phyloP scores from a whole-genome alignment of 345 rosid genomes.

The Atalantia buxifolia region DNA sequence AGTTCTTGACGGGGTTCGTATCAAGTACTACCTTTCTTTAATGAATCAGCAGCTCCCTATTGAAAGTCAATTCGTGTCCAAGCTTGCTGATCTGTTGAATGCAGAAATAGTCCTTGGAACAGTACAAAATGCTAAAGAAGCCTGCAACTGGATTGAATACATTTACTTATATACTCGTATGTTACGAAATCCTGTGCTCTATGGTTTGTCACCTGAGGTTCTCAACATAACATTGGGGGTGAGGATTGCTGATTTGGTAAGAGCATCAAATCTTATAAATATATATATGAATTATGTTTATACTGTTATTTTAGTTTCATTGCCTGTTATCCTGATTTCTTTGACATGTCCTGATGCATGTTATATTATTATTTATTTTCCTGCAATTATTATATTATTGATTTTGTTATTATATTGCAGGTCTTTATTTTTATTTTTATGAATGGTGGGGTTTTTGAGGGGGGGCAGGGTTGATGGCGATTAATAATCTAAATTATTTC shows the following conservation, averaged over 20 bases:
- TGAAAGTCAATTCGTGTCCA: constrained; percentile 95
- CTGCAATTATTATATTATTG: too few relatives aligned
- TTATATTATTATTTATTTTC: background rate
- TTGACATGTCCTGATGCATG: background rate
- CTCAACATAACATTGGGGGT: constrained; percentile 71
- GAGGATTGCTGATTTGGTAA: constrained; percentile 95
- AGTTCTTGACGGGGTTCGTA: too few relatives aligned
- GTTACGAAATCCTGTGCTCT: constrained; percentile 84
- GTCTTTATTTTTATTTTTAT: too few relatives aligned
- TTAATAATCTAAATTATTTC: background rate
- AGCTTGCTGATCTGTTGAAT: constrained; percentile 95
- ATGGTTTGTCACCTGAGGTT: constrained; percentile 83
- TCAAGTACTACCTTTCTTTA: constrained; percentile 85
- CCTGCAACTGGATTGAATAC: constrained; percentile 94
- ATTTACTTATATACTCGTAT: constrained; percentile 82
- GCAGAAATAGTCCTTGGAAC: constrained; percentile 98
- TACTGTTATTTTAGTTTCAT: too few relatives aligned
- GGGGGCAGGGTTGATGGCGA: background rate
- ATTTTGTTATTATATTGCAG: background rate
- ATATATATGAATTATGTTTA: background rate
- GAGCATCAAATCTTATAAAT: background rate
- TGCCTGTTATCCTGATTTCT: background rate
- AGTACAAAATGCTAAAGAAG: constrained; percentile 94
- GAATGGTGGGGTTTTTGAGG: too few relatives aligned
- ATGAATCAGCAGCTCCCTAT: constrained; percentile 99